Evolutionary conservation across 148 eudicot genomes (phyloP), one percentile per base, ranked within the genome.

Genomic region (Camellia japonica): DNA sequence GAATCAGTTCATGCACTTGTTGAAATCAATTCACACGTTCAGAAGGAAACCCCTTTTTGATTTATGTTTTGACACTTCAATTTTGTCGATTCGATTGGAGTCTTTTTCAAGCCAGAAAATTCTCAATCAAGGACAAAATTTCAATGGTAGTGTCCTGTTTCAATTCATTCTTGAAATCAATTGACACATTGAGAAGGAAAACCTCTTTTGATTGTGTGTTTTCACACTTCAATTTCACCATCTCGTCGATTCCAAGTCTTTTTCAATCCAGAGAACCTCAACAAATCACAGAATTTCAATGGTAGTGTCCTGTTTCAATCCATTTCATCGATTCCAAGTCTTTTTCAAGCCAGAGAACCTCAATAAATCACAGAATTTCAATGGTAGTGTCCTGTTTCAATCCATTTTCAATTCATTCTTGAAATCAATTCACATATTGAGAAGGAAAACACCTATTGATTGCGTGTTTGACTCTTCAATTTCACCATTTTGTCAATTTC

Each of bases 1-100:
- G 84, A 93, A 95, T 84, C 95, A 83, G 86, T 87, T 90, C 87
- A 88, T 89, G 95, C 89, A 85, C 73, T 93, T 91, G 83, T 56
- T 90, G 80, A 90, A 91, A 85, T 90, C 94, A 82, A 88, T 81
- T 68, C 95, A 89, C 84, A 87, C 94, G 20, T 89, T 87, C 88
- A 87, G 92, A 85, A 89, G 94, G 75, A 88, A 83, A 85, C 44
- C 58, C 13, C 80, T 74, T 84, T 79, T 61, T 87, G 77, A 67
- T 66, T 72, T 70, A 80, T 79, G 38, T 54, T 79, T 30, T 30
- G 38, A 30, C 38, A 30, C 38, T 30, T 30, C 1, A 30, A 30
- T 30, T 70, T 82, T 80, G 84, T 75, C 47, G 30, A 30, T 23
- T 30, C 38, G 38, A 30, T 30, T 30, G 38, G 38, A 4, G 10